These are phyloP conservation scores for Aspergillus neoniger DNA, from an alignment of 2,329 filamentous ascomycete species.

Conservation along the genomic window DNA sequence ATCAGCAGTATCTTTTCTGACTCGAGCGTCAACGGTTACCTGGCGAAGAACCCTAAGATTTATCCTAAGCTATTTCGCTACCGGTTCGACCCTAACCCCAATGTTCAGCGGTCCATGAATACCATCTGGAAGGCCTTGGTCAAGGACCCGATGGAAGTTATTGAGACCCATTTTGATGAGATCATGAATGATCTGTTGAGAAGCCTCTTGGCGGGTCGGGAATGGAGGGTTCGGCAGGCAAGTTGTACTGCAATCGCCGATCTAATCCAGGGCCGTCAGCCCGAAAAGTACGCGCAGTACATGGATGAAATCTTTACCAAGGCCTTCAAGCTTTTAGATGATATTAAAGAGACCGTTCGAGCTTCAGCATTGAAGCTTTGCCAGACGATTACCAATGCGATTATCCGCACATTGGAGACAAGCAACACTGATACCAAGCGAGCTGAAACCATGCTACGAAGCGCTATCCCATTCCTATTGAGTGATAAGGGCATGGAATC, in stretches of 20 bases:
- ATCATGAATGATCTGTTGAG: conserved; percentile 87
- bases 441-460: conserved; percentile 76
- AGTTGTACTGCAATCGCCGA: conserved; percentile 89
- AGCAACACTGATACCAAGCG: conserved; percentile 65
- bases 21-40: conserved; percentile 66
- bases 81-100: conserved; percentile 89
- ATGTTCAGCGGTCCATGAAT: conserved; percentile 93
- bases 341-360: conserved; percentile 90
- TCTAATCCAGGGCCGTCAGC: conserved; percentile 76
- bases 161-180: conserved; percentile 79
- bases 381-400: conserved; percentile 77
- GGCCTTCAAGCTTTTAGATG: conserved; percentile 88
- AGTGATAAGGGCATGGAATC: conserved; percentile 89
- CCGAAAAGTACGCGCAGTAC: conserved; percentile 77
- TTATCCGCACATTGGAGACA: conserved; percentile 82
- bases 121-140: conserved; percentile 97
- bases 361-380: conserved; percentile 79
- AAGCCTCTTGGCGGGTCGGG: conserved; percentile 76
- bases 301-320: conserved; percentile 82
- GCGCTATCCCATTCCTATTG: conserved; percentile 86
- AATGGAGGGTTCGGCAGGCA: conserved; percentile 92
- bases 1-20: conserved; percentile 89
- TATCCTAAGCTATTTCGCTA: conserved; percentile 95
- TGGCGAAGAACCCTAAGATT: conserved; percentile 84
- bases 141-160: conserved; percentile 75